phyloP scores from a whole-genome alignment of 352 stramenopile genomes.

The Phytophthora hybrid region DNA sequence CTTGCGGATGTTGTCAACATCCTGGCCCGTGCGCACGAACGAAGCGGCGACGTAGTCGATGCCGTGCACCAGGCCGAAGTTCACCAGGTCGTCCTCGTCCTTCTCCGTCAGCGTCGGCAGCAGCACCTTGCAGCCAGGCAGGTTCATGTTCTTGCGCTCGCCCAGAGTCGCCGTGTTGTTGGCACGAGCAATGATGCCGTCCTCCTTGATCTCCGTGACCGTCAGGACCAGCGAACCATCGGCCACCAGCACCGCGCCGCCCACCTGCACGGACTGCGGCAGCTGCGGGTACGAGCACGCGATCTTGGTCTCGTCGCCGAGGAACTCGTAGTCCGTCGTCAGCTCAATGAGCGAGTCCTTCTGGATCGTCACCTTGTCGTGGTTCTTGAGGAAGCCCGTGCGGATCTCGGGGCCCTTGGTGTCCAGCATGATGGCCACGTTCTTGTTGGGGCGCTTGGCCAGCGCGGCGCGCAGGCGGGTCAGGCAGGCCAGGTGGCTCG shows the following conservation, averaged over 20 bases:
- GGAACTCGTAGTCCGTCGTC: conserved; percentile 70
- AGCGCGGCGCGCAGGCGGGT: too few relatives aligned
- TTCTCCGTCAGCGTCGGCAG: conserved; percentile 74
- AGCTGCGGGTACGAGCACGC: conserved; percentile 95
- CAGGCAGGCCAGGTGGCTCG: too few relatives aligned
- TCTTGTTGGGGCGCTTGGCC: too few relatives aligned
- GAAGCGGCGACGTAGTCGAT: conserved; percentile 98
- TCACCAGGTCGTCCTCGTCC: conserved; percentile 93
- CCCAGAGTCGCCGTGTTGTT: too few relatives aligned
- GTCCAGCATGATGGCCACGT: too few relatives aligned
- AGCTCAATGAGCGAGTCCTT: conserved; percentile 68
- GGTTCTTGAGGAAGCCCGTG: conserved; percentile 86
- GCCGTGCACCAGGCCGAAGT: conserved; percentile 96
- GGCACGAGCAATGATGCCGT: too few relatives aligned
- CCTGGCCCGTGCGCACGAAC: conserved; percentile 96
- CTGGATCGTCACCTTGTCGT: conserved; percentile 72
- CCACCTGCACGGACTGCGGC: conserved; percentile 88
- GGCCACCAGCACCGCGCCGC: conserved; percentile 93
- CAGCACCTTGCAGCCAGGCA: too few relatives aligned
- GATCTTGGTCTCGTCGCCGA: conserved; percentile 87
- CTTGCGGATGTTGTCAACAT: conserved; percentile 96
- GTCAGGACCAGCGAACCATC: conserved; percentile 95
- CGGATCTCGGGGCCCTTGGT: conserved; percentile 84
- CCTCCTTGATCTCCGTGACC: conserved; percentile 41
- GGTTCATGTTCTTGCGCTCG: too few relatives aligned